These are phyloP conservation scores for Pseudovirgaria hyperparasitica DNA, from an alignment of 2,329 filamentous ascomycete genomes.

Conservation along the genomic window DNA sequence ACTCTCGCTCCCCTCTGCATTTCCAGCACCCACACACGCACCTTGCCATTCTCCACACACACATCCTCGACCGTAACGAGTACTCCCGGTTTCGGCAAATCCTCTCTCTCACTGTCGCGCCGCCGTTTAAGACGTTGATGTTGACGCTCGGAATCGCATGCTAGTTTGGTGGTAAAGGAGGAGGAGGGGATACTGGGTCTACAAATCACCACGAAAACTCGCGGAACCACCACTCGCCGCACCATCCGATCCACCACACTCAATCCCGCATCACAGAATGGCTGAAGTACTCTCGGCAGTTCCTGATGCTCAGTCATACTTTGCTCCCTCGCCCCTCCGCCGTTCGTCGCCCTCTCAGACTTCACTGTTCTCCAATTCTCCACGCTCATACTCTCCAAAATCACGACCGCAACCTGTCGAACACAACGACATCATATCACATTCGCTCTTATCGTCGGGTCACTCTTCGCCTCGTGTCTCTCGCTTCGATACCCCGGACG, in stretches of 20 bases:
- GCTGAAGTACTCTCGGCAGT: slow-evolving; percentile 30
- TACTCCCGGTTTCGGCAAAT: slow-evolving; percentile 1
- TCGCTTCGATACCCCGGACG: slow-evolving; percentile 21
- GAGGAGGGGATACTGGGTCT: slow-evolving; percentile 1
- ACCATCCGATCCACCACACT: background rate
- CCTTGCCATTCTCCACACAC: background rate
- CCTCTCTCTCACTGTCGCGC: background rate
- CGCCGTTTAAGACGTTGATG: background rate
- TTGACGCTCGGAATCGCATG: background rate
- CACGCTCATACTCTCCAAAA: slow-evolving; percentile 11
- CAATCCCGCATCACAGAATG: slow-evolving; percentile 17
- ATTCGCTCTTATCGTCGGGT: slow-evolving; percentile 17
- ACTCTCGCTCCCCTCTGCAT: background rate
- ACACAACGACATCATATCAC: slow-evolving; percentile 23
- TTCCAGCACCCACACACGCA: background rate
- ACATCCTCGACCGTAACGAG: slow-evolving; percentile 1
- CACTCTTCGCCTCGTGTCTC: slow-evolving; percentile 14
- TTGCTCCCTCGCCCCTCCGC: slow-evolving; percentile 26
- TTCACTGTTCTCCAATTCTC: slow-evolving; percentile 27
- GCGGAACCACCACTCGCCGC: slow-evolving; percentile 2
- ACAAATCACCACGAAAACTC: background rate
- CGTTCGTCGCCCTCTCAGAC: slow-evolving; percentile 29
- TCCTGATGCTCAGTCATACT: slow-evolving; percentile 30
- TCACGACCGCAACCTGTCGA: slow-evolving; percentile 22
- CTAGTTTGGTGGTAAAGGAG: slow-evolving; percentile 1